Base-by-base conservation (phyloP, 1,284 basidiomycete genomes). In the Spongiforma sp. region DNA sequence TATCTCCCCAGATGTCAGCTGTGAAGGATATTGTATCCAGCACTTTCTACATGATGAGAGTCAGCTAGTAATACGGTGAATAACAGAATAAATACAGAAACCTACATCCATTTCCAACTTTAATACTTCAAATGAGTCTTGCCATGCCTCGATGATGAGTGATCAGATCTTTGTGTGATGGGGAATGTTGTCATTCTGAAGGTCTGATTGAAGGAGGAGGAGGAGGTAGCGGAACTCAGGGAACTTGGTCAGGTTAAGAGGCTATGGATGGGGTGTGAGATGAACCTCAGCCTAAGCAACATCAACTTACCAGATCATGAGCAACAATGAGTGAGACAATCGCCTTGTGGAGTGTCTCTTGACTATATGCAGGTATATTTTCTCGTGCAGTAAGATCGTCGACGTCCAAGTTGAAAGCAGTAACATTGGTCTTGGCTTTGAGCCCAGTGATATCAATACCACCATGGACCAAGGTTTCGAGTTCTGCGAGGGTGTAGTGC, bases 211-310 rank as follows among this genome's bases (percentile, higher is more conserved):
- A 5, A 64, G 54, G 26, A 65, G 19, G 7, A 62, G 33, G 1
- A 65, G 48, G 9, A 65, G 63, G 19, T 55, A 17, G 9, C 33
- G 19, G 41, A 65, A 65, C 24, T 65, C 60, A 41, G 26, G 43
- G n/a, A 10, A 17, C 15, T 65, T 26, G 2, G 62, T 26, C 21
- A 65, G 6, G 26, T 55, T 39, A 21, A 62, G 32, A 36, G 48
- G 41, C 59, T 52, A 12, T 10, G 19, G 15, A 17, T 9, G 48
- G 19, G 26, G 26, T 9, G 24, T 28, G 12, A 17, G 21, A 17
- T 50, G 17, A 17, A 30, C 24, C 26, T 28, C n/a, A 17, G 24
- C 19, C 30, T 50, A 17, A 30, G 30, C 3, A 10, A 21, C 52
- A 8, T 32, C 3, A 10, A 21, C 52, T 11, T 32, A 53, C 28